phyloP scores from a whole-genome alignment of 1,139 yeast species.

The Sugiyamaella japonica region DNA sequence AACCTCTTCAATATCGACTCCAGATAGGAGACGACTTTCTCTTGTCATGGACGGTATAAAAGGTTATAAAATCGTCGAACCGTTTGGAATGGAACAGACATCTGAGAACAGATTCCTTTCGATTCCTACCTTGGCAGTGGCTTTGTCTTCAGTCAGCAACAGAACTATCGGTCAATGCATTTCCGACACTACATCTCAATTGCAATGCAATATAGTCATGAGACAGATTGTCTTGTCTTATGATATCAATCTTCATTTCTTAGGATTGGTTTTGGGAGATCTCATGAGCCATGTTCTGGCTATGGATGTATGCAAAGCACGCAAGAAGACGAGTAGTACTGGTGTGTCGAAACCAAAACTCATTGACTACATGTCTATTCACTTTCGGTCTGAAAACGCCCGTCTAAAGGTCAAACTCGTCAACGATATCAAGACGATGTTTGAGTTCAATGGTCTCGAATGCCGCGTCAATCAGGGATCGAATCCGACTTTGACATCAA shows the following conservation, averaged over 20 bases:
- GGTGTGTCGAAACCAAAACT: neutral
- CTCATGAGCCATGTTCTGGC: constrained; percentile 27
- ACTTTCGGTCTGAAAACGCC: constrained; percentile 43
- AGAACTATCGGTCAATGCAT: constrained; percentile 7
- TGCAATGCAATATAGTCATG: constrained; percentile 30
- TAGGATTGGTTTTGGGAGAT: constrained; percentile 26
- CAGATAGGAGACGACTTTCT: constrained; percentile 25
- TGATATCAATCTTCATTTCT: constrained; percentile 37
- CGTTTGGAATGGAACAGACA: constrained; percentile 28
- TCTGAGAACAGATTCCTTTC: constrained; percentile 30
- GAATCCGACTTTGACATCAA: constrained; percentile 40
- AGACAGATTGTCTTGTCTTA: constrained; percentile 34
- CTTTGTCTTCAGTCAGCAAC: constrained; percentile 26
- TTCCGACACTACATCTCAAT: constrained; percentile 17
- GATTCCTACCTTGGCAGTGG: constrained; percentile 33
- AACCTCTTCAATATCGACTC: constrained; percentile 14
- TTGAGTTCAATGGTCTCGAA: constrained; percentile 49
- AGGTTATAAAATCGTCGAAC: constrained; percentile 34
- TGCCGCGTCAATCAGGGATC: constrained; percentile 39
- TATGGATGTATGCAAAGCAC: constrained; percentile 6
- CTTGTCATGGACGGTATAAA: constrained; percentile 35
- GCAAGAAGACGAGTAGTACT: neutral
- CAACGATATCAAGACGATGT: constrained; percentile 50
- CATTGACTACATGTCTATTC: constrained; percentile 39
- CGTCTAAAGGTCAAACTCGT: constrained; percentile 54